phyloP scores from a whole-genome alignment of 768 basidiomycete genomes.

The Boletus bicolor region DNA sequence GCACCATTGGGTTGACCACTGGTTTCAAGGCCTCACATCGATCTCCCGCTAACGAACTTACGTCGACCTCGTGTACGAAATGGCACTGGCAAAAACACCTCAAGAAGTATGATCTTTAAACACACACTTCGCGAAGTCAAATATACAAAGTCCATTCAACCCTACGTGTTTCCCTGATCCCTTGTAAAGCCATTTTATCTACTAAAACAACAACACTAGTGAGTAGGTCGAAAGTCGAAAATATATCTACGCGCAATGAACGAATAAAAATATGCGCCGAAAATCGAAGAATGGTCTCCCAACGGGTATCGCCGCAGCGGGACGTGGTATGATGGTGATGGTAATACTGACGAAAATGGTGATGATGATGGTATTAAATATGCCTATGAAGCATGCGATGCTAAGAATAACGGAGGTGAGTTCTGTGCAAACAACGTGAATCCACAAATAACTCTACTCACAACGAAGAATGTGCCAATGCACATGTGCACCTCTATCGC shows the following conservation, averaged over 20 bases:
- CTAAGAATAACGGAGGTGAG: slow-evolving; percentile 11
- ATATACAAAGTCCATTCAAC: slow-evolving; percentile 4
- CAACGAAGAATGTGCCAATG: slow-evolving; percentile 17
- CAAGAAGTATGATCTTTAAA: neutral
- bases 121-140: neutral
- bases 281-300: neutral
- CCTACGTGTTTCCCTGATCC: neutral
- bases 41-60: neutral
- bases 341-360: neutral
- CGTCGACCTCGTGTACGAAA: neutral
- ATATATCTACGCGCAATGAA: slow-evolving; percentile 17
- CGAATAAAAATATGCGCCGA: slow-evolving; percentile 13
- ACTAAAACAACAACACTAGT: slow-evolving; percentile 21
- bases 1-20: neutral
- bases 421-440: neutral
- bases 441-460: slow-evolving; percentile 9
- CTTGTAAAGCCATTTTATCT: slow-evolving; percentile 1
- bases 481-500: neutral
- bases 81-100: neutral
- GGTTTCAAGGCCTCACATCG: neutral
- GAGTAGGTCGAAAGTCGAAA: slow-evolving; percentile 21
- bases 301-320: slow-evolving; percentile 3
- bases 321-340: slow-evolving; percentile 5
- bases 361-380: slow-evolving; percentile 8
- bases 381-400: slow-evolving; percentile 3